Evolutionary conservation across 345 rosid species (phyloP).

Genomic region (Citrus unshiu): DNA sequence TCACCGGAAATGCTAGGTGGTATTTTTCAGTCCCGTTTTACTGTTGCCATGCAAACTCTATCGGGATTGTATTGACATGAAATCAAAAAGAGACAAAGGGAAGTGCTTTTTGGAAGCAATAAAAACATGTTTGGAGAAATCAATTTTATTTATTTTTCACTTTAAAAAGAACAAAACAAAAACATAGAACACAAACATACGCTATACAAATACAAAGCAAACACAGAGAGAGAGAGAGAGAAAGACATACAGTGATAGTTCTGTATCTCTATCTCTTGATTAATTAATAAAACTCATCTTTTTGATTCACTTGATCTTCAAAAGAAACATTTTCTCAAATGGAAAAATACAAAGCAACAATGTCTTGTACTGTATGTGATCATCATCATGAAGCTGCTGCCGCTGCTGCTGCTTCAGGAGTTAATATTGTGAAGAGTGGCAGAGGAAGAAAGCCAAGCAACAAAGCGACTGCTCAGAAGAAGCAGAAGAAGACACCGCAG

Average conservation of each 20-base stretch:
- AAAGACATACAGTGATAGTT: conserved; percentile 1
- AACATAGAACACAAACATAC: neutral
- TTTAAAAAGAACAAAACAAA: neutral
- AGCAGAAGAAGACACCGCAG: conserved; percentile 48
- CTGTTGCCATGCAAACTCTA: conserved; percentile 11
- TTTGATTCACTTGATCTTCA: neutral
- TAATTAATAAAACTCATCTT: neutral
- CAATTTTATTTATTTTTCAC: neutral
- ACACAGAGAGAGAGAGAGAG: too few species aligned
- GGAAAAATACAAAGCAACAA: neutral
- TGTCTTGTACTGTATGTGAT: neutral
- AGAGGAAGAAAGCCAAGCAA: conserved; percentile 13
- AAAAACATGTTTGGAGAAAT: neutral
- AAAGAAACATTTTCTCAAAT: neutral
- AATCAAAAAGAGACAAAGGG: neutral
- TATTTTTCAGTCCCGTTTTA: neutral
- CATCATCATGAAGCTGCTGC: neutral
- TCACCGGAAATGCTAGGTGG: neutral
- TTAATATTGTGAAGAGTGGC: neutral
- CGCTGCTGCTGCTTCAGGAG: neutral
- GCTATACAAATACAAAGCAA: neutral
- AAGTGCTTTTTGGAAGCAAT: neutral
- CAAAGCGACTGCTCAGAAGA: conserved; percentile 41
- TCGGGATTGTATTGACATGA: neutral
- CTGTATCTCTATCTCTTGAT: neutral